Conservation (phyloP, 1,139 yeast genomes). For the Tardiomyces depauwii region DNA sequence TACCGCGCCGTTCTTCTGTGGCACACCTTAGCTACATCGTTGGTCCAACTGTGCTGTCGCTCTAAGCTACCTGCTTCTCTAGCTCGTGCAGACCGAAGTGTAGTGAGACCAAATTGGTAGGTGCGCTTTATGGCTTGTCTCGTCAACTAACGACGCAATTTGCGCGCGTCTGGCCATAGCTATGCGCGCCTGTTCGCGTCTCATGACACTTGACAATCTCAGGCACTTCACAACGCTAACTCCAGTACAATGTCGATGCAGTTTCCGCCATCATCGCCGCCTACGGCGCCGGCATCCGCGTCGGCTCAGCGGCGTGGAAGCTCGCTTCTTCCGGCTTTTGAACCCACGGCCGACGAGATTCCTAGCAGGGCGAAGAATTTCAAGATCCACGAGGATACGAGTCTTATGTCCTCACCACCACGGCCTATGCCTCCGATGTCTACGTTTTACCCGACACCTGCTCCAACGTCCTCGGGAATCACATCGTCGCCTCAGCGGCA, state of each 20-base stretch:
- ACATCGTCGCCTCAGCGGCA: slow-evolving; percentile 8
- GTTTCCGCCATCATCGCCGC: slow-evolving; percentile 21
- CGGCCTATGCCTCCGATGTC: slow-evolving; percentile 12
- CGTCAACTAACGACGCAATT: too few relatives aligned
- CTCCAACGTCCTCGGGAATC: slow-evolving; percentile 8
- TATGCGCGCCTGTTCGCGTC: too few relatives aligned
- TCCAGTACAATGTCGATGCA: slow-evolving; percentile 5
- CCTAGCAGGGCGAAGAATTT: slow-evolving; percentile 3
- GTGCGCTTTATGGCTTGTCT: too few relatives aligned
- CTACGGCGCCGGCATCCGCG: slow-evolving; percentile 5
- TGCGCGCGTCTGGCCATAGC: too few relatives aligned
- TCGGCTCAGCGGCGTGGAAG: slow-evolving; percentile 3
- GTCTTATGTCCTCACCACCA: slow-evolving; percentile 4
- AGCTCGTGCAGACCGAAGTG: too few relatives aligned
- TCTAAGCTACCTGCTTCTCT: too few relatives aligned
- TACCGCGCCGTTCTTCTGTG: too few relatives aligned
- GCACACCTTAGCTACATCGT: too few relatives aligned
- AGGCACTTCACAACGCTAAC: too few relatives aligned
- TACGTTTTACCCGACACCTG: slow-evolving; percentile 12
- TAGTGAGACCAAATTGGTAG: too few relatives aligned
- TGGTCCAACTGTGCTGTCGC: too few relatives aligned
- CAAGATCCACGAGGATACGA: slow-evolving; percentile 7
- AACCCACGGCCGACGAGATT: slow-evolving; percentile 5
- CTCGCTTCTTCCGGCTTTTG: slow-evolving; percentile 12
- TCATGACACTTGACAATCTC: too few relatives aligned